Percentiles rank a stretch among this genome's conserved stretches.
These are phyloP conservation scores for Moesziomyces sp. DNA, from an alignment of 1,284 basidiomycete genomes.

Conservation along the genomic window DNA sequence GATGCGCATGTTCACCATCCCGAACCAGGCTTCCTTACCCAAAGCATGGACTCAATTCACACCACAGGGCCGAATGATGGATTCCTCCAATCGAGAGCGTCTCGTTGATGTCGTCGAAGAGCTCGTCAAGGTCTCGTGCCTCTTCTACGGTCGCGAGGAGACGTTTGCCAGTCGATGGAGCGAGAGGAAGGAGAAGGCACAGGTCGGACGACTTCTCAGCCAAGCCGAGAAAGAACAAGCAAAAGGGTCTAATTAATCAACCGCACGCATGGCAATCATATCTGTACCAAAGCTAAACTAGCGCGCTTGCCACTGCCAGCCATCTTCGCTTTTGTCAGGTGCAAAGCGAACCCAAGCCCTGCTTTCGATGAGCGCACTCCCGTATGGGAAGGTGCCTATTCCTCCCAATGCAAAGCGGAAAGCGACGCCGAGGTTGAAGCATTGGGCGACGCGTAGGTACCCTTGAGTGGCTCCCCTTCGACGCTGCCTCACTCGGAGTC, in stretches of 20 bases:
- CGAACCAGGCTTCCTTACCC: conserved; percentile 67
- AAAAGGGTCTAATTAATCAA: neutral
- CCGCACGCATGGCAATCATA: too few relatives aligned
- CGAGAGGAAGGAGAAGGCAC: conserved; percentile 66
- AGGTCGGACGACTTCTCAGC: conserved; percentile 64
- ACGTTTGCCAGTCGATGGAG: conserved; percentile 66
- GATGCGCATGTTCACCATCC: conserved; percentile 67
- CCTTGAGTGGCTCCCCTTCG: too few relatives aligned
- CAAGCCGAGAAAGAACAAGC: conserved; percentile 65
- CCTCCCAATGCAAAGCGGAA: too few relatives aligned
- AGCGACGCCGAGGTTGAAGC: too few relatives aligned
- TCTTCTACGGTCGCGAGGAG: conserved; percentile 59
- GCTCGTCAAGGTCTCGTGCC: conserved; percentile 61
- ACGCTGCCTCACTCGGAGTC: too few relatives aligned
- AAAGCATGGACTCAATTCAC: conserved; percentile 68
- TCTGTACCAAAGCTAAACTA: too few relatives aligned
- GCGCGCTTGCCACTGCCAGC: too few relatives aligned
- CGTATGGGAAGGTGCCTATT: too few relatives aligned
- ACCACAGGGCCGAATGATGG: conserved; percentile 61
- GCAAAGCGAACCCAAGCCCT: too few relatives aligned
- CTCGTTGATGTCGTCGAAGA: conserved; percentile 70
- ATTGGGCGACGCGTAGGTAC: too few relatives aligned
- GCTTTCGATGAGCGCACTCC: too few relatives aligned
- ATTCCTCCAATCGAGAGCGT: conserved; percentile 68
- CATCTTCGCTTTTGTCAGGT: too few relatives aligned